A percentile compares a stretch with the other conserved stretches of the same genome.
Conservation (phyloP, 495 filamentous ascomycete genomes). For the Penicillium turbatum region DNA sequence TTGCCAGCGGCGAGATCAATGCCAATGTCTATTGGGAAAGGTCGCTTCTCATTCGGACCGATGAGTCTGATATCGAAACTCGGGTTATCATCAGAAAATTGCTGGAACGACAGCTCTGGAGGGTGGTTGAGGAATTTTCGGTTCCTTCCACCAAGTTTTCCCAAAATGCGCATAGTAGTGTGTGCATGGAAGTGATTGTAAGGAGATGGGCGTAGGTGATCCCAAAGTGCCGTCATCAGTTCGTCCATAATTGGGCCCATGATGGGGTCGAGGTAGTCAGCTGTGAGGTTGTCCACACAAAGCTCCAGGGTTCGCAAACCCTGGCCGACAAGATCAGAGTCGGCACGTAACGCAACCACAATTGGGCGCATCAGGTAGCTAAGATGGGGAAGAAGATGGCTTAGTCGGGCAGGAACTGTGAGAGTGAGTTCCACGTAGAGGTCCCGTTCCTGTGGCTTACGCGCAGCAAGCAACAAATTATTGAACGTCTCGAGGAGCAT, state of each 20-base stretch:
- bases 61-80: constrained; percentile 86
- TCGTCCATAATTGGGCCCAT: constrained; percentile 99
- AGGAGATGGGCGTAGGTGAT: constrained; percentile 84
- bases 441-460: constrained; percentile 86
- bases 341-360: constrained; percentile 86
- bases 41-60: constrained; percentile 78
- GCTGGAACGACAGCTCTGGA: constrained; percentile 70
- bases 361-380: constrained; percentile 96
- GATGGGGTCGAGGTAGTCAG: constrained; percentile 96
- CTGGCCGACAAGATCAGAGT: constrained; percentile 90
- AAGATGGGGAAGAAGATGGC: constrained; percentile 93
- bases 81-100: constrained; percentile 78
- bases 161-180: constrained; percentile 96
- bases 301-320: constrained; percentile 90
- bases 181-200: constrained; percentile 97
- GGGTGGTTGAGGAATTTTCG: constrained; percentile 89
- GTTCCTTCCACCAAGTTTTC: constrained; percentile 94
- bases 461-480: constrained; percentile 81
- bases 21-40: constrained; percentile 80
- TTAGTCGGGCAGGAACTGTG: constrained; percentile 90
- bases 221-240: constrained; percentile 92
- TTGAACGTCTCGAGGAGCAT: constrained; percentile 97
- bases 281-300: constrained; percentile 96
- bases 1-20: constrained; percentile 86
- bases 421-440: constrained; percentile 95